These are phyloP conservation scores for Botrytis deweyae DNA, from an alignment of 2,329 filamentous ascomycete species.

Conservation along the genomic window DNA sequence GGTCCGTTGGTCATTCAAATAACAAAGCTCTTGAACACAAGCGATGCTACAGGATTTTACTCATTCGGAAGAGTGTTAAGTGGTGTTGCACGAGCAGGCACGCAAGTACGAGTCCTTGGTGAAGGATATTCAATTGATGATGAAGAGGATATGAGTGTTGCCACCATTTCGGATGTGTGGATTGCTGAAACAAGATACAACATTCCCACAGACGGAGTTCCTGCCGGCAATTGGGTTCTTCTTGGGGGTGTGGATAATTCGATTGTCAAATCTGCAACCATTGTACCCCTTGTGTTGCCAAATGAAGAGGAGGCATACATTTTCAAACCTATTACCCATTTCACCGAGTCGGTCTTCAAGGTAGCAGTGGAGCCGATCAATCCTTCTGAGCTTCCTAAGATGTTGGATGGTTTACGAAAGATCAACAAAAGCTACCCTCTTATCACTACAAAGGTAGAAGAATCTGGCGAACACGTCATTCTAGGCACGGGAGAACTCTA, in stretches of 20 bases:
- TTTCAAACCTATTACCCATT: conserved; percentile 88
- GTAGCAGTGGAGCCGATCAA: conserved; percentile 98
- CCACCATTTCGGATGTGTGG: conserved; percentile 81
- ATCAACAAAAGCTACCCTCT: conserved; percentile 98
- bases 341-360: conserved; percentile 97
- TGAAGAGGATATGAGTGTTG: conserved; percentile 92
- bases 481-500: conserved; percentile 97
- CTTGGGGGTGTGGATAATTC: conserved; percentile 93
- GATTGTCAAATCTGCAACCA: conserved; percentile 94
- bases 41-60: conserved; percentile 87
- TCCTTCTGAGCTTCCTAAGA: conserved; percentile 95
- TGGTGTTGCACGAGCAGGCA: conserved; percentile 78
- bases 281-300: conserved; percentile 76
- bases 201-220: conserved; percentile 85
- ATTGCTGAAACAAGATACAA: conserved; percentile 93
- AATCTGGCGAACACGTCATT: conserved; percentile 94
- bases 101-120: conserved; percentile 85
- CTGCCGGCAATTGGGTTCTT: conserved; percentile 91
- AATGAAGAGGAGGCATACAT: conserved; percentile 93
- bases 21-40: conserved; percentile 88
- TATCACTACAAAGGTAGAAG: conserved; percentile 94
- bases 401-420: conserved; percentile 94
- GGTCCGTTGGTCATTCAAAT: conserved; percentile 89
- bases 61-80: conserved; percentile 91
- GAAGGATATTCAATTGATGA: conserved; percentile 96